These are phyloP conservation scores for Dipodascus albidus DNA, from an alignment of 805 yeast genomes.

Conservation along the genomic window DNA sequence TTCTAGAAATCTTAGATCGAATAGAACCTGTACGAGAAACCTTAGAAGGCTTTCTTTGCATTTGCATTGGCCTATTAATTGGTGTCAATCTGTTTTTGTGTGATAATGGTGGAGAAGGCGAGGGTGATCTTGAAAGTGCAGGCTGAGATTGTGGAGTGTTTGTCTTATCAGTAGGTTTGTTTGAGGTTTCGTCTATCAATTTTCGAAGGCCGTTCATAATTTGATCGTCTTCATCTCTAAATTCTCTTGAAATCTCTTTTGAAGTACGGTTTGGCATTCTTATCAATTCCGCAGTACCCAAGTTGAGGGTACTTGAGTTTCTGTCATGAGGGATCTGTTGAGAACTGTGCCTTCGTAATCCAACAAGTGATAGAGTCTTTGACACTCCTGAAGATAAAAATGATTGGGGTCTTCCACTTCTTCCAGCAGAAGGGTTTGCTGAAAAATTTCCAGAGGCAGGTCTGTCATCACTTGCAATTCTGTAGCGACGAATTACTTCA, in stretches of 20 bases:
- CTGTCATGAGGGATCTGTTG: background rate
- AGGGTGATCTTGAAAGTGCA: background rate
- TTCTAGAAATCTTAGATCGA: slow-evolving; percentile 11
- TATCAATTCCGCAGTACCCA: background rate
- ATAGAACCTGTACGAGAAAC: slow-evolving; percentile 19
- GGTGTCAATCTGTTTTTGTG: background rate
- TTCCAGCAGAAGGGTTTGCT: slow-evolving; percentile 4
- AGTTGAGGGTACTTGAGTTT: background rate
- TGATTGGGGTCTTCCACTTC: background rate
- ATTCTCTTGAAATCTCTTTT: background rate
- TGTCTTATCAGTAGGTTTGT: too few relatives aligned
- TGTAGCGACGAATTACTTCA: slow-evolving; percentile 76
- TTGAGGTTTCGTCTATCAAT: background rate
- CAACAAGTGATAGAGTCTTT: slow-evolving; percentile 4
- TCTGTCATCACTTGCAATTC: slow-evolving; percentile 44
- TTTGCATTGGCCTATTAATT: background rate
- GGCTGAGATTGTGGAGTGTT: too few relatives aligned
- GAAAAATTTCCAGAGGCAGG: background rate
- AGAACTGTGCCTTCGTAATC: background rate
- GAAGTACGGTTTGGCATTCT: background rate
- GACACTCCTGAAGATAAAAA: slow-evolving; percentile 1
- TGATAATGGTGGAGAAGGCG: background rate
- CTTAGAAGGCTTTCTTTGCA: slow-evolving; percentile 12
- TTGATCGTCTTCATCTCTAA: background rate
- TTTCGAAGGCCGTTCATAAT: background rate